A percentile compares a stretch with the other conserved stretches of the same genome.
Evolutionary conservation across 257 asterid species (phyloP).

Genomic region (Forsythia viridissima): DNA sequence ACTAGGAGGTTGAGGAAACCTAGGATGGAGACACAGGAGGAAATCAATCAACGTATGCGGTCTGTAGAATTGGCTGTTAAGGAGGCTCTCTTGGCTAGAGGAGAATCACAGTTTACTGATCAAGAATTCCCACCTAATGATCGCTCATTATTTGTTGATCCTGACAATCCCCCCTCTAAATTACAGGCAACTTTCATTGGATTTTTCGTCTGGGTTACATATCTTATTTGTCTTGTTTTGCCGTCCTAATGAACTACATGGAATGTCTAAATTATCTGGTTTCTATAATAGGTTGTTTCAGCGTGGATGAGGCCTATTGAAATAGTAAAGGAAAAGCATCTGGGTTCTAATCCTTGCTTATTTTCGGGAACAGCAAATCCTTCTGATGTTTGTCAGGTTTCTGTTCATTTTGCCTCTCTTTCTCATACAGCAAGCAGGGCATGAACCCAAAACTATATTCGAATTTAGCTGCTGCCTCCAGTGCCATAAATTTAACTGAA

Average conservation of each 20-base stretch:
- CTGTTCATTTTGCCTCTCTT: conserved; percentile 18
- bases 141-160: conserved; percentile 92
- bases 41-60: conserved; percentile 92
- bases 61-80: conserved; percentile 96
- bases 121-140: conserved; percentile 96
- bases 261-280: conserved; percentile 23
- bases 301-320: conserved; percentile 95
- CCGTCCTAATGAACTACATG: neutral
- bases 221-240: conserved; percentile 20
- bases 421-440: neutral
- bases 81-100: conserved; percentile 94
- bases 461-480: neutral
- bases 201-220: neutral
- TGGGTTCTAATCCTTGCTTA: conserved; percentile 75
- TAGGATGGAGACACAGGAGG: conserved; percentile 86
- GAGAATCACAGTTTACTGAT: conserved; percentile 88
- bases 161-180: conserved; percentile 80
- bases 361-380: conserved; percentile 88
- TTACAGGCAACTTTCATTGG: conserved; percentile 58
- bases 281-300: conserved; percentile 66
- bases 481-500: neutral
- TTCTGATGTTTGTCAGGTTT: conserved; percentile 99
- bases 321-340: conserved; percentile 72
- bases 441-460: neutral
- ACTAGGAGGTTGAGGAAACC: conserved; percentile 90